phyloP scores from a whole-genome alignment of 176 grass and related monocot genomes.

The Aegilops bicornis region DNA sequence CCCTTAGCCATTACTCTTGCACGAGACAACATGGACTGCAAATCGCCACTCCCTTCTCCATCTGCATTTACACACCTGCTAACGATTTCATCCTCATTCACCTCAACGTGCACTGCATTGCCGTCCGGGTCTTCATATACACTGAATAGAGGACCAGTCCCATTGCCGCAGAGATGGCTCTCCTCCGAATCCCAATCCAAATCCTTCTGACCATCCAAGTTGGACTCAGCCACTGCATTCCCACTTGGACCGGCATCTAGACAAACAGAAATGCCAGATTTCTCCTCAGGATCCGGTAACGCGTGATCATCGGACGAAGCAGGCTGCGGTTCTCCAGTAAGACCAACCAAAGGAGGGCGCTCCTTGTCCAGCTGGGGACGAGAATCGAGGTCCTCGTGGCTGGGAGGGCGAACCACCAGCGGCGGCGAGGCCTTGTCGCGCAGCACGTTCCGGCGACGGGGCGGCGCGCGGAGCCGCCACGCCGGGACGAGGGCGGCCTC shows the following conservation, averaged over 20 bases:
- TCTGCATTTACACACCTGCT: conserved; percentile 2
- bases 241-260: neutral
- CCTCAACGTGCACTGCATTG: conserved; percentile 12
- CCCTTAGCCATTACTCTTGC: conserved; percentile 20
- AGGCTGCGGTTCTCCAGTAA: neutral
- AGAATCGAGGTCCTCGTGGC: neutral
- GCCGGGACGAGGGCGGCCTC: neutral
- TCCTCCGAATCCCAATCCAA: conserved; percentile 19
- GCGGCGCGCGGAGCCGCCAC: neutral
- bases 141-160: conserved; percentile 14
- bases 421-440: conserved; percentile 24
- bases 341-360: neutral
- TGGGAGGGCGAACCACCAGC: neutral
- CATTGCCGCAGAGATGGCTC: conserved; percentile 3
- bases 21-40: conserved; percentile 19
- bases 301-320: neutral
- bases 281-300: neutral
- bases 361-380: neutral
- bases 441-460: conserved; percentile 41
- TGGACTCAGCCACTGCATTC: neutral
- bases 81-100: conserved; percentile 40
- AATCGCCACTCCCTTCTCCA: neutral
- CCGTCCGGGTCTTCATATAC: conserved; percentile 18
- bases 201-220: conserved; percentile 13
- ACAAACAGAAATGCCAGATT: neutral